These are phyloP conservation scores for Schizochytrium sp. DNA, from an alignment of 108 stramenopile species.

Conservation along the genomic window DNA sequence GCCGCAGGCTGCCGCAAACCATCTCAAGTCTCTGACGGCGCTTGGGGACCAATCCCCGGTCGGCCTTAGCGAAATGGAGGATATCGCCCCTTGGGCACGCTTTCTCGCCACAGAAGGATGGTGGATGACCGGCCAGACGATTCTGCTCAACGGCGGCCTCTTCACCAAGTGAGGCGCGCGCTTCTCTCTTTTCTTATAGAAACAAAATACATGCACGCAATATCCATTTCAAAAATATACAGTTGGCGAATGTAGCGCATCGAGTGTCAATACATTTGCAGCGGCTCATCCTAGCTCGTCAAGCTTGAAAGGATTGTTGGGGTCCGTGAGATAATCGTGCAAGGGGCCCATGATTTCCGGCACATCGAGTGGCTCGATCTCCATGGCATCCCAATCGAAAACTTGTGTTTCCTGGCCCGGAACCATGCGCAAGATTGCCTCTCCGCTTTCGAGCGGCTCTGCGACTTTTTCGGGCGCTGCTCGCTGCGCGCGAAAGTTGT, in stretches of 20 bases:
- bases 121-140: not conserved
- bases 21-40: not conserved
- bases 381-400: not conserved
- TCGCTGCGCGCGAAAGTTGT: not conserved
- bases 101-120: not conserved
- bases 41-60: not conserved
- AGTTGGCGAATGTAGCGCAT: not conserved
- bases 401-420: not conserved
- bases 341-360: not conserved
- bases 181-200: not conserved
- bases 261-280: not conserved
- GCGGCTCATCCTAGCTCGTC: not conserved
- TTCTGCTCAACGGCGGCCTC: not conserved
- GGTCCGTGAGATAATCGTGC: not conserved
- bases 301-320: not conserved
- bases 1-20: not conserved
- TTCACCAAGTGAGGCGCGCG: not conserved
- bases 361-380: not conserved
- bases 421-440: not conserved
- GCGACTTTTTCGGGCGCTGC: not conserved
- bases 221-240: not conserved
- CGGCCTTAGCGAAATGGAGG: not conserved
- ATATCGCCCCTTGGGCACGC: not conserved
- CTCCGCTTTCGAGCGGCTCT: not conserved
- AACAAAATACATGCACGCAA: not conserved